Conservation (phyloP, 108 stramenopile genomes). For the Seminavis robusta region DNA sequence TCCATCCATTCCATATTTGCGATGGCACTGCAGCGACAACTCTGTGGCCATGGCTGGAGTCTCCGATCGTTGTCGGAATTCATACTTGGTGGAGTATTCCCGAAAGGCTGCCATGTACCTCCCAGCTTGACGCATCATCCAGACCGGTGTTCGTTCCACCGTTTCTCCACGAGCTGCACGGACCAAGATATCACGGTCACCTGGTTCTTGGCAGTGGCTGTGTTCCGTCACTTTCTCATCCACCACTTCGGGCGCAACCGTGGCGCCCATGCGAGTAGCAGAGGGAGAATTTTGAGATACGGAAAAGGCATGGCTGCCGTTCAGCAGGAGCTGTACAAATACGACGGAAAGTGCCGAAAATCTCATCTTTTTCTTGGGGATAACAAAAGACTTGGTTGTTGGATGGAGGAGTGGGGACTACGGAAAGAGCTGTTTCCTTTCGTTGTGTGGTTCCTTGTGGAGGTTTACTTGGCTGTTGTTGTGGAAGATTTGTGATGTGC, state of each 20-base stretch:
- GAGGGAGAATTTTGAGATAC: too few relatives aligned
- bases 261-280: too few relatives aligned
- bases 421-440: too few relatives aligned
- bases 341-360: too few relatives aligned
- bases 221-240: slow-evolving; percentile 29
- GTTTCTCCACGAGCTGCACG: slow-evolving; percentile 93
- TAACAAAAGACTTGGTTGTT: too few relatives aligned
- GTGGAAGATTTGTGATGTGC: too few relatives aligned
- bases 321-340: too few relatives aligned
- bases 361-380: too few relatives aligned
- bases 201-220: slow-evolving; percentile 38
- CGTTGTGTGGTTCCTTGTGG: too few relatives aligned
- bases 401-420: too few relatives aligned
- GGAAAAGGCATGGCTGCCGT: too few relatives aligned
- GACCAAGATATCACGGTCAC: slow-evolving; percentile 90
- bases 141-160: slow-evolving; percentile 94
- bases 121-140: slow-evolving; percentile 99
- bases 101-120: slow-evolving; percentile 98
- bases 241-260: slow-evolving; percentile 11
- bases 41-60: slow-evolving; percentile 94
- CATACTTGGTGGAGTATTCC: slow-evolving; percentile 87
- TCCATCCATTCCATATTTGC: slow-evolving; percentile 95
- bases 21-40: slow-evolving; percentile 91
- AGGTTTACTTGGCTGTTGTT: too few relatives aligned
- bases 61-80: slow-evolving; percentile 92